phyloP scores from a whole-genome alignment of 129 eudicot genomes.

The Chrysanthemum makinoi region DNA sequence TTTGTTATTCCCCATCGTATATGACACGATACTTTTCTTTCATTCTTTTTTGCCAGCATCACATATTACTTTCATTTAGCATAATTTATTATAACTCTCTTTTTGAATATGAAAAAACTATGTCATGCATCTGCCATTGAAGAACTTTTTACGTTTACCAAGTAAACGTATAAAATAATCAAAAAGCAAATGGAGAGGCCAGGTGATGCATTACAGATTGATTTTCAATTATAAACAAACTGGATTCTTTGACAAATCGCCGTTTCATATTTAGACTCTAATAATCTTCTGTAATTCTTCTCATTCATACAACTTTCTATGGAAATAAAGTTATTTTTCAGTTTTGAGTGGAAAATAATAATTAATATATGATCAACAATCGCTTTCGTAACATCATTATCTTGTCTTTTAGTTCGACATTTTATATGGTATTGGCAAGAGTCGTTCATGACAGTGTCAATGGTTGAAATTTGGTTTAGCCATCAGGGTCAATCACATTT shows the following conservation, averaged over 20 bases:
- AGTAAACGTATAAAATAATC: constrained; percentile 18
- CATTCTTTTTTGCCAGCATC: too few relatives aligned
- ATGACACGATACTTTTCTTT: too few relatives aligned
- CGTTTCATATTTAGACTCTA: constrained; percentile 32
- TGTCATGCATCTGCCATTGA: neutral
- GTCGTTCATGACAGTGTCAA: constrained; percentile 26
- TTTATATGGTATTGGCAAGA: constrained; percentile 14
- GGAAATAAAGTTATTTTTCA: neutral
- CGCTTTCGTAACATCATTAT: constrained; percentile 23
- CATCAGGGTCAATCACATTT: constrained; percentile 16
- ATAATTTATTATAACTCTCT: neutral
- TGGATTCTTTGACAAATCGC: constrained; percentile 22
- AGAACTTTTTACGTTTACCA: constrained; percentile 16
- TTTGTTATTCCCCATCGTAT: too few relatives aligned
- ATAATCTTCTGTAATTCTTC: constrained; percentile 16
- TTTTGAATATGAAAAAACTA: neutral
- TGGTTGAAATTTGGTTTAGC: constrained; percentile 29
- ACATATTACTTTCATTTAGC: too few relatives aligned
- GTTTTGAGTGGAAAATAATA: constrained; percentile 31
- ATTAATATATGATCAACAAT: constrained; percentile 28
- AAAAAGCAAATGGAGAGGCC: constrained; percentile 1
- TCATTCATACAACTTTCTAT: constrained; percentile 33
- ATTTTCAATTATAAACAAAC: constrained; percentile 16
- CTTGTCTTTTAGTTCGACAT: constrained; percentile 9
- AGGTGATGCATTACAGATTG: constrained; percentile 16